These are phyloP conservation scores for Calonectria pauciramosa DNA, from an alignment of 2,329 filamentous ascomycete genomes.

Conservation along the genomic window DNA sequence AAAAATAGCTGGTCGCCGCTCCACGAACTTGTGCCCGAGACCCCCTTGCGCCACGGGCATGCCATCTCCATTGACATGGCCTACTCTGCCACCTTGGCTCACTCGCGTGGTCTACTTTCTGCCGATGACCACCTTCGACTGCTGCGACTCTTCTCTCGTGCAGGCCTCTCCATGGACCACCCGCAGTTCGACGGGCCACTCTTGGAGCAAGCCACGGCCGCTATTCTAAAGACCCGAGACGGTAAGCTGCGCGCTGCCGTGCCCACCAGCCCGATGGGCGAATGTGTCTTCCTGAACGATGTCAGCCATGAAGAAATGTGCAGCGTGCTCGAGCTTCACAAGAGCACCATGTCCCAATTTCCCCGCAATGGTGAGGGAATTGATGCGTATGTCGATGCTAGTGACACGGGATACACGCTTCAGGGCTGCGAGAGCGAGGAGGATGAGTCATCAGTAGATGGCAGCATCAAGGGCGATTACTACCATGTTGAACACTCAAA, in stretches of 20 bases:
- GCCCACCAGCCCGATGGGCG: constrained; percentile 73
- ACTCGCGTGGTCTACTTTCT: constrained; percentile 71
- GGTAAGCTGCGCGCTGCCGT: constrained; percentile 77
- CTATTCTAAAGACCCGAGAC: constrained; percentile 80
- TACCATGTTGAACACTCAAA: not conserved
- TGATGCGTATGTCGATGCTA: constrained; percentile 78
- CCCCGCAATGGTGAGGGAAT: constrained; percentile 75
- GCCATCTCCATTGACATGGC: constrained; percentile 84
- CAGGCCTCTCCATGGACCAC: constrained; percentile 80
- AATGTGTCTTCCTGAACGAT: constrained; percentile 78
- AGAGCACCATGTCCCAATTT: constrained; percentile 72
- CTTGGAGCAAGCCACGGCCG: constrained; percentile 74
- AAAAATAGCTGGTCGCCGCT: constrained; percentile 74
- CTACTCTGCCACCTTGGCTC: constrained; percentile 78
- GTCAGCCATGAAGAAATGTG: constrained; percentile 73
- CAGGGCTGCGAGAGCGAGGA: constrained; percentile 29
- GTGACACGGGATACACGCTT: constrained; percentile 72
- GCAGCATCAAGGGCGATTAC: not conserved
- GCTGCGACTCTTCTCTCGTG: constrained; percentile 77
- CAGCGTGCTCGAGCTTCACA: constrained; percentile 72
- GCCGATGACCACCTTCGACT: constrained; percentile 72
- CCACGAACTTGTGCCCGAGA: constrained; percentile 77
- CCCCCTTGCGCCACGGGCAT: constrained; percentile 79
- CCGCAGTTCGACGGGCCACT: constrained; percentile 75
- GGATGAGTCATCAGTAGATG: not conserved